Percentiles rank a stretch among this genome's conserved stretches.
phyloP scores from a whole-genome alignment of 2,329 filamentous ascomycete species.

The Aspergillus chevalieri region DNA sequence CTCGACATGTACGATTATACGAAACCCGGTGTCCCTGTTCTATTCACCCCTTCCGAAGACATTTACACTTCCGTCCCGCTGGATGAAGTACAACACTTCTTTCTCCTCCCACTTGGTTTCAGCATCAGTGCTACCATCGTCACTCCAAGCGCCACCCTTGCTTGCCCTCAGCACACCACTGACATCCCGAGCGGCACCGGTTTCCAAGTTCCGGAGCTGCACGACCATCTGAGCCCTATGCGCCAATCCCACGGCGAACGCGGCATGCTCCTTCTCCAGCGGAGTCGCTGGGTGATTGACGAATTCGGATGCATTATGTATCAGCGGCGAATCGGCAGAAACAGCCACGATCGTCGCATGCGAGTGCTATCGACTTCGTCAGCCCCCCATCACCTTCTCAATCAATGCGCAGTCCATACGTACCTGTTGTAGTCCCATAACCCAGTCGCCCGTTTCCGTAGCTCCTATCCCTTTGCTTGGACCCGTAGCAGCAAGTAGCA shows the following conservation, averaged over 20 bases:
- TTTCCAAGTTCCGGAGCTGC: slow-evolving; percentile 70
- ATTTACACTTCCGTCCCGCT: slow-evolving; percentile 68
- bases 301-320: slow-evolving; percentile 41
- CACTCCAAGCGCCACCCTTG: slow-evolving; percentile 44
- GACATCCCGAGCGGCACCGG: slow-evolving; percentile 82
- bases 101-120: slow-evolving; percentile 44
- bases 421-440: slow-evolving; percentile 60
- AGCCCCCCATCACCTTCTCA: neutral
- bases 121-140: slow-evolving; percentile 16
- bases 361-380: slow-evolving; percentile 43
- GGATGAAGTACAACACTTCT: slow-evolving; percentile 76
- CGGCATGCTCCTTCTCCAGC: slow-evolving; percentile 64
- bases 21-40: slow-evolving; percentile 5
- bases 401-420: slow-evolving; percentile 15
- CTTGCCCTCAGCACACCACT: slow-evolving; percentile 80
- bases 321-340: slow-evolving; percentile 67
- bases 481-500: slow-evolving; percentile 56
- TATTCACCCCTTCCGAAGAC: slow-evolving; percentile 78
- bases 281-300: slow-evolving; percentile 50
- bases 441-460: slow-evolving; percentile 47
- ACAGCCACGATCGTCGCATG: slow-evolving; percentile 62
- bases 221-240: slow-evolving; percentile 69
- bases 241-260: slow-evolving; percentile 65
- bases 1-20: neutral
- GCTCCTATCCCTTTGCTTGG: slow-evolving; percentile 39